Evolutionary conservation across 2,329 filamentous ascomycete genomes (phyloP), one percentile per base, ranked within the genome.

Genomic region (Sclerotinia trifoliorum): DNA sequence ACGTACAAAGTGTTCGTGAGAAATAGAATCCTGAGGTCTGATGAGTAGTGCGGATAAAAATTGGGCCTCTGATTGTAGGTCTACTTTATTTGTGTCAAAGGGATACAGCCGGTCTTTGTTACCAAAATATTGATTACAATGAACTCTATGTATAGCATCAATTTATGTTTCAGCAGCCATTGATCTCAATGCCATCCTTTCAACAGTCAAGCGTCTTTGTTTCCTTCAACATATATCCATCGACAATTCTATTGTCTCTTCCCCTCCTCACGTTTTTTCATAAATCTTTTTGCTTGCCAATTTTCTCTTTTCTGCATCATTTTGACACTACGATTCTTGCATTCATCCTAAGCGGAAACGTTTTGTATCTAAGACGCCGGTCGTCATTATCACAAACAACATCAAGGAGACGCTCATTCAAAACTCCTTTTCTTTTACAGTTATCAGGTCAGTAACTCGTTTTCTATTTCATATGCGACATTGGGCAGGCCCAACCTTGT

Each of bases 161-260:
- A 39, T 3, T 11, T 26, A 39, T 26, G 46, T 51, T 62, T 62
- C 15, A 39, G n/a, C 29, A 39, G 3, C 6, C 4, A 13, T 21
- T 2, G 21, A 32, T 8, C 46, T 11, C 2, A 21, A 17, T 26
- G 19, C 42, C 8, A 21, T 13, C 5, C 7, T 65, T 58, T 65
- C 24, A 58, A 46, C n/a, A 19, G 1, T 58, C 10, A 11, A 17
- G 1, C 15, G 19, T 57, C 63, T 58, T 65, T 65, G 63, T 65
- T 58, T 24, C 21, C n/a, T 26, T 24, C 13, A 46, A 46, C 6
- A 46, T 65, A 65, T 65, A 65, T 65, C 39, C 26, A 32, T 58
- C 39, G n/a, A 65, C 63, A 65, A 65, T 65, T 52, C 52, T 19
- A 58, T 65, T 65, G 52, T 65, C n/a, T 35, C 5, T 15, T 7